Base-by-base conservation (phyloP, 106 monocot species). In the Alisma plantagoaquatica region DNA sequence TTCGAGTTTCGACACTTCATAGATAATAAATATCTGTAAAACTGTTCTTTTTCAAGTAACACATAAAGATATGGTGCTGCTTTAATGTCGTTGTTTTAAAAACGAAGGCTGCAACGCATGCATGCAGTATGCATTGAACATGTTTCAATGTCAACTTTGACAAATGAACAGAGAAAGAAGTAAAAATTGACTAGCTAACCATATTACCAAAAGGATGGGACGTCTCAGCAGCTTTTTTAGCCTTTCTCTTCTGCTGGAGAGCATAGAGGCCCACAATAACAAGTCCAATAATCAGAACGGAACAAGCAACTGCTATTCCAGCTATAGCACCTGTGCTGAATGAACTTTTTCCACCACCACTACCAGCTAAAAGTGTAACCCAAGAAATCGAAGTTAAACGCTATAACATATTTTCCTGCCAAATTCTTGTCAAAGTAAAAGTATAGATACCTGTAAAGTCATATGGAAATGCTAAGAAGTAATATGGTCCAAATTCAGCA, bases 401-500 rank as follows among this genome's bases (percentile, higher is more conserved):
- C 30, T 11, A 21, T 15, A 11, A 33, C 17, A 31, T 54, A 18
- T 26, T 51, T 27, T 51, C 10, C 20, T 5, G 8, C 3, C 10
- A 51, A 51, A 27, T 51, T 21, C 33, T 60, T 18, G 22, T 25
- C 24, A 20, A 52, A n/a, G 10, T 12, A 59, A 52, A 38, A 41
- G 27, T 15, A 33, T 16, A 18, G 26, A 5, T 48, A 43, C 62
- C 58, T 60, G 20, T 50, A 28, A 63, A 69, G 11, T 4, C 1
- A 54, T 83, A 83, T 22, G 55, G 29, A 19, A 23, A 14, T 1
- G 64, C 75, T 28, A 14, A 46, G 54, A 79, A 70, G 51, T 73
- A 51, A 29, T 48, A 83, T 8, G 88, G 70, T 7, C 88, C 88
- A 53, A 60, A 89, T 1, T 62, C 51, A 0, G 15, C 0, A 0